Evolutionary conservation across 2,329 filamentous ascomycete genomes (phyloP).

Genomic region (Beauveria medogensis): DNA sequence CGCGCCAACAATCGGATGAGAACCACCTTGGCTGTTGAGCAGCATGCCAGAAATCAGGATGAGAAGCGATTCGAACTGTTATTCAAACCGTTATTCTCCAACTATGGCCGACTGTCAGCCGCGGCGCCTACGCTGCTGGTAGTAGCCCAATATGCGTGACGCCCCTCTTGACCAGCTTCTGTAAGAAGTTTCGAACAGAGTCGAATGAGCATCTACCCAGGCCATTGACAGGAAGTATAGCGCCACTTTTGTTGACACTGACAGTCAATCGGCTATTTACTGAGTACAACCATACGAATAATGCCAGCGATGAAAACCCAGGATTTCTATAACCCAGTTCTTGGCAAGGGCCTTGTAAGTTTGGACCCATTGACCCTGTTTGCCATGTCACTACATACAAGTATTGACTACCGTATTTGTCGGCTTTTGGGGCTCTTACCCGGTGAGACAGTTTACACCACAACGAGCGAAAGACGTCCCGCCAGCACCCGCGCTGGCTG

Average conservation of each 20-base stretch:
- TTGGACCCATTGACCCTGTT: not conserved
- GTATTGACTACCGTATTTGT: too few species aligned
- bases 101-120: not conserved
- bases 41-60: not conserved
- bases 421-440: not conserved
- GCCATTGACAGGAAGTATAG: not conserved
- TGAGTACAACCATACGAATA: not conserved
- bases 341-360: not conserved
- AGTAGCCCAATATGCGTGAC: not conserved
- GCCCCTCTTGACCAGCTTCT: not conserved
- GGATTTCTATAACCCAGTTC: not conserved
- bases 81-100: not conserved
- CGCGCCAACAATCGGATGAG: conserved; percentile 2
- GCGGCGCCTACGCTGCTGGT: not conserved
- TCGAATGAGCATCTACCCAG: not conserved
- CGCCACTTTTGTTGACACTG: not conserved
- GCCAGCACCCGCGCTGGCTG: not conserved
- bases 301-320: not conserved
- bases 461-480: not conserved
- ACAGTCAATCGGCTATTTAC: not conserved
- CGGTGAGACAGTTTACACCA: not conserved
- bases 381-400: not conserved
- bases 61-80: not conserved
- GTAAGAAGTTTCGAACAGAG: not conserved
- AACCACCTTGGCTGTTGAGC: not conserved